These are phyloP conservation scores for Hypoxylon cercidicola DNA, from an alignment of 495 filamentous ascomycete species.

Conservation along the genomic window DNA sequence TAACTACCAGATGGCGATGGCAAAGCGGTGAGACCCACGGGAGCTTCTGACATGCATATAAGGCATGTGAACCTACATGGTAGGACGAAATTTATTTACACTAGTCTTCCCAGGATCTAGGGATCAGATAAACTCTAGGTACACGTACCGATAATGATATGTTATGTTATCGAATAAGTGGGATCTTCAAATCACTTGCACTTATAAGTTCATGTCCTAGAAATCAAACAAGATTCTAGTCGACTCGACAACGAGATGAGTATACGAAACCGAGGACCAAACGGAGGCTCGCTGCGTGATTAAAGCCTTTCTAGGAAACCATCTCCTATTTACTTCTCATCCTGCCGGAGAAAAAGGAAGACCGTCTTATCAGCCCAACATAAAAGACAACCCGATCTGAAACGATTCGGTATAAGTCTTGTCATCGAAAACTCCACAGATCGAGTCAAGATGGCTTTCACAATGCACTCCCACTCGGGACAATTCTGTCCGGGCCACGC, in stretches of 20 bases:
- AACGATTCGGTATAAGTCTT: not conserved
- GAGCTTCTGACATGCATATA: not conserved
- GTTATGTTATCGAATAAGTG: conserved; percentile 2
- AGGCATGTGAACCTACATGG: not conserved
- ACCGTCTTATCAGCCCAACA: too few relatives aligned
- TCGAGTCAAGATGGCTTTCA: conserved; percentile 79
- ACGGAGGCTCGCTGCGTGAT: not conserved
- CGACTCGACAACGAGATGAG: not conserved
- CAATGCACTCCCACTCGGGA: conserved; percentile 98
- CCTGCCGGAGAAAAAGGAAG: too few relatives aligned
- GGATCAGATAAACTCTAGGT: too few relatives aligned
- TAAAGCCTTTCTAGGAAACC: not conserved
- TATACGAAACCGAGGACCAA: not conserved
- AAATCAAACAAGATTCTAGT: not conserved
- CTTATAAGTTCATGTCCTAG: too few relatives aligned
- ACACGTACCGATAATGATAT: too few relatives aligned
- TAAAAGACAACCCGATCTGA: not conserved
- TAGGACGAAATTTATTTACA: not conserved
- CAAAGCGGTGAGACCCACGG: conserved; percentile 22
- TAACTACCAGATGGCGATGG: not conserved
- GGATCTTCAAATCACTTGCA: too few relatives aligned
- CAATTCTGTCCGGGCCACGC: conserved; percentile 96
- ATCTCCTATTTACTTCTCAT: too few relatives aligned
- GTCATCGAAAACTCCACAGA: not conserved
- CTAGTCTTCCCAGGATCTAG: conserved; percentile 22